Base-by-base conservation (phyloP, 257 asterid genomes). In the Nyctanthes arbortristis region DNA sequence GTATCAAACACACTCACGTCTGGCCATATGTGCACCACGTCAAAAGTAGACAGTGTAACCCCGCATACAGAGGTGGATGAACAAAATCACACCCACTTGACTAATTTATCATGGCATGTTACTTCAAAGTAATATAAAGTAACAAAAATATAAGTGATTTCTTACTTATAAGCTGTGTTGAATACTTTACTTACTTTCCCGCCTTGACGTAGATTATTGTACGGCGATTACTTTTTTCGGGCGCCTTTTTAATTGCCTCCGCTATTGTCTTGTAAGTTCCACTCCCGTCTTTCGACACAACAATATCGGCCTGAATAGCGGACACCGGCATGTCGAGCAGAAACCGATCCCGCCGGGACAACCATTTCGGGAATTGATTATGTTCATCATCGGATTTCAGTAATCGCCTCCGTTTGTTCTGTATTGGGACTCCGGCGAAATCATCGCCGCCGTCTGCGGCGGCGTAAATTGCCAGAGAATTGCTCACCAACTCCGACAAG, bases 201-300 rank as follows among this genome's bases (percentile, higher is more conserved):
- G 84, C 89, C 74, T 28, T 81, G 59, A 84, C 82, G 76, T 78
- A 84, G 63, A 84, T 81, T 24, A 81, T 75, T 28, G 75, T 72
- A 20, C 89, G 79, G 4, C 71, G 76, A 24, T 1, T 52, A 33
- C 83, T 70, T 32, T 74, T 59, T 31, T 84, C 85, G 10, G 89
- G 89, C 77, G 73, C 89, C 71, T 81, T 79, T 68, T 84, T 79
- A 27, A 84, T 84, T 31, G 89, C 89, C 67, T 74, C 81, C n/a
- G 78, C 77, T 5, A 84, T 75, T 1, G 89, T 84, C 43, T 81
- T 81, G 71, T 47, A 75, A 39, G 87, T 84, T 22, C 87, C 87
- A 68, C 24, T 84, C 2, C 87, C 89, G 40, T 81, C 85, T 35
- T 66, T 29, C 0, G 89, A 79, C 24, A 84, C 89, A 16, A 77